Percentiles rank a stretch among this genome's conserved stretches.
Conservation (phyloP, 495 filamentous ascomycete species). For the Penicillium ochrochloron region DNA sequence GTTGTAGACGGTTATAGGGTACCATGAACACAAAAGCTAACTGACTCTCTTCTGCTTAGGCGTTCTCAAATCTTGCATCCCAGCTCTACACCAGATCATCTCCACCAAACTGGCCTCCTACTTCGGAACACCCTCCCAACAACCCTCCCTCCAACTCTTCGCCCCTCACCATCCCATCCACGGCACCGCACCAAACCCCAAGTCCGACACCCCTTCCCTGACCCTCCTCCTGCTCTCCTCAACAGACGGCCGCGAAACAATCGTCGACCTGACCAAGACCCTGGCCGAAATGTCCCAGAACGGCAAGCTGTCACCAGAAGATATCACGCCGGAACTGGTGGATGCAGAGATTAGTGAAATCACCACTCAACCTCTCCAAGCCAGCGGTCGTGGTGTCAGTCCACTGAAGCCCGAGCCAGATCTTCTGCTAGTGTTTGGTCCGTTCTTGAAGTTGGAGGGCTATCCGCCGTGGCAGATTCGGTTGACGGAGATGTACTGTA, state of each 20-base stretch:
- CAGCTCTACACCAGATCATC: slow-evolving; percentile 73
- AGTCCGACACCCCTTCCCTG: slow-evolving; percentile 54
- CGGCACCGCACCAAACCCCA: slow-evolving; percentile 18
- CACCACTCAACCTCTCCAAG: slow-evolving; percentile 44
- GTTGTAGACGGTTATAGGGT: slow-evolving; percentile 12
- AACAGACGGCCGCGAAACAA: slow-evolving; percentile 86
- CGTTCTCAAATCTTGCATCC: slow-evolving; percentile 81
- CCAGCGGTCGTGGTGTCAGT: slow-evolving; percentile 3
- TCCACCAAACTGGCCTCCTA: slow-evolving; percentile 77
- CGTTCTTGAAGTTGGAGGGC: slow-evolving; percentile 78
- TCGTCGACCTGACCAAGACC: slow-evolving; percentile 95
- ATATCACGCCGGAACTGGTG: slow-evolving; percentile 86
- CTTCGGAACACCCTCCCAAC: slow-evolving; percentile 67
- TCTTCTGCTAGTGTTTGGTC: slow-evolving; percentile 82
- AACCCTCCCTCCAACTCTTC: slow-evolving; percentile 69
- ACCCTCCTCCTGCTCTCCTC: slow-evolving; percentile 85
- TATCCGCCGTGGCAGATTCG: slow-evolving; percentile 97
- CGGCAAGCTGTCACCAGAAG: slow-evolving; percentile 73
- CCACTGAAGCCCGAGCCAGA: slow-evolving; percentile 72
- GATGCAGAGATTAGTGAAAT: slow-evolving; percentile 81
- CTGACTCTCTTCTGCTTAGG: slow-evolving; percentile 52
- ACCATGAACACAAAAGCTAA: slow-evolving; percentile 2
- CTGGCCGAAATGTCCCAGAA: slow-evolving; percentile 93
- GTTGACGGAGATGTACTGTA: slow-evolving; percentile 87
- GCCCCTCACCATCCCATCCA: slow-evolving; percentile 69